Percentiles rank a stretch among this genome's conserved stretches.
Conservation (phyloP, 306 rosid species). For the Hylodesmum podocarpum region DNA sequence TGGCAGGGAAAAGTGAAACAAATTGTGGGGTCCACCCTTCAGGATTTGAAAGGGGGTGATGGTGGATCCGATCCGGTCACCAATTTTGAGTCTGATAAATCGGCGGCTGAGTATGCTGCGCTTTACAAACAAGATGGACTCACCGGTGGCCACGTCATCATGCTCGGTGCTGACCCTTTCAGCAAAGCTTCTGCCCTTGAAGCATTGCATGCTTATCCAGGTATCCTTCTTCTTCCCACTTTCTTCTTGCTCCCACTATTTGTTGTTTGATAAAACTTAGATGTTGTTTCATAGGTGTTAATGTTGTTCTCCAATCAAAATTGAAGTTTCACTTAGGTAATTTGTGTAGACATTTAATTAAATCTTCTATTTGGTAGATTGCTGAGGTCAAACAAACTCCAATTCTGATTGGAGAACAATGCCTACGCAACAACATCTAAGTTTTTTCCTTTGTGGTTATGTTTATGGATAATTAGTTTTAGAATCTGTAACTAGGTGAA, state of each 20-base stretch:
- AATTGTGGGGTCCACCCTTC: constrained; percentile 90
- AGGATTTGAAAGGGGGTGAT: constrained; percentile 64
- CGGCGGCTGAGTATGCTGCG: constrained; percentile 77
- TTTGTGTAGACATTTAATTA: too few relatives aligned
- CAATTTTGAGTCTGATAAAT: constrained; percentile 85
- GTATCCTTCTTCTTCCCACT: constrained; percentile 39
- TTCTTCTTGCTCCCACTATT: not conserved
- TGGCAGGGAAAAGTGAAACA: constrained; percentile 89
- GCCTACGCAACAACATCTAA: too few relatives aligned
- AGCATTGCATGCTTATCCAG: constrained; percentile 85
- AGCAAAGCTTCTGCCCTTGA: constrained; percentile 76
- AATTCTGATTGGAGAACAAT: too few relatives aligned
- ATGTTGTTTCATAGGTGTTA: too few relatives aligned
- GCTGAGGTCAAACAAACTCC: too few relatives aligned
- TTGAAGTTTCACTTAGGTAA: too few relatives aligned
- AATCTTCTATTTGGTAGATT: too few relatives aligned
- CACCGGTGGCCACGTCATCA: constrained; percentile 84
- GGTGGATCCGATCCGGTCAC: constrained; percentile 62
- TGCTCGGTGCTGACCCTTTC: constrained; percentile 93
- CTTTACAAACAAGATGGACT: constrained; percentile 78
- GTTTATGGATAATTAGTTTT: not conserved
- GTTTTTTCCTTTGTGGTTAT: not conserved
- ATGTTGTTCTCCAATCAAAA: too few relatives aligned
- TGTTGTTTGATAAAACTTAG: too few relatives aligned
- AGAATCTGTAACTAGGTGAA: not conserved